A percentile compares a stretch with the other conserved stretches of the same genome.
These are phyloP conservation scores for Xylariaceae sp. DNA, from an alignment of 2,329 filamentous ascomycete species.

Conservation along the genomic window DNA sequence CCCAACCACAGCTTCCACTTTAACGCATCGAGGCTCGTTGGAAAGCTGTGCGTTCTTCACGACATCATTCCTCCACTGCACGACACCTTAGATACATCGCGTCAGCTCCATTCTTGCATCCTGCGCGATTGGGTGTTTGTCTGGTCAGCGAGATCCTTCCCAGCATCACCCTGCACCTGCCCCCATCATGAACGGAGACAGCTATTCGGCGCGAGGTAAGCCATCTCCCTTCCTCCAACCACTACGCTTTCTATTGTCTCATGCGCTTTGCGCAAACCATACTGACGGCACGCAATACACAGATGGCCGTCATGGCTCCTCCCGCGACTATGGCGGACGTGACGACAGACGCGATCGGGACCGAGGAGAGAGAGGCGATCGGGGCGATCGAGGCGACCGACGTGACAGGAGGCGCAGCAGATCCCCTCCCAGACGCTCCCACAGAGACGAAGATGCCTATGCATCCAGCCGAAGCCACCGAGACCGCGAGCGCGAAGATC, in stretches of 20 bases:
- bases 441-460: constrained; percentile 68
- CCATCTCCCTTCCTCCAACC: constrained; percentile 15
- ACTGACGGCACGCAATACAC: constrained; percentile 18
- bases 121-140: too few relatives aligned
- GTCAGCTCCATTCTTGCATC: neutral
- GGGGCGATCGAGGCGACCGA: constrained; percentile 27
- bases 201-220: constrained; percentile 74
- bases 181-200: constrained; percentile 76
- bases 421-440: constrained; percentile 63
- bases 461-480: constrained; percentile 89
- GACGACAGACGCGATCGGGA: constrained; percentile 38
- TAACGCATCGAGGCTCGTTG: constrained; percentile 23
- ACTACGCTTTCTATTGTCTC: constrained; percentile 3
- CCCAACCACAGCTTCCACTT: too few relatives aligned
- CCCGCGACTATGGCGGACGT: constrained; percentile 53
- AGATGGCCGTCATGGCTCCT: constrained; percentile 50
- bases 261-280: constrained; percentile 10
- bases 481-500: constrained; percentile 88
- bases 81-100: constrained; percentile 1
- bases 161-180: neutral
- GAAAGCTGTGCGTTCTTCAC: constrained; percentile 18
- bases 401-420: constrained; percentile 67
- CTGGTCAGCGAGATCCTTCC: too few relatives aligned
- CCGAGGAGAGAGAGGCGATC: constrained; percentile 38
- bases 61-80: constrained; percentile 1